A percentile compares a stretch with the other conserved stretches of the same genome.
These are phyloP conservation scores for Rhodotorula sp. DNA, from an alignment of 1,284 basidiomycete species.

Conservation along the genomic window DNA sequence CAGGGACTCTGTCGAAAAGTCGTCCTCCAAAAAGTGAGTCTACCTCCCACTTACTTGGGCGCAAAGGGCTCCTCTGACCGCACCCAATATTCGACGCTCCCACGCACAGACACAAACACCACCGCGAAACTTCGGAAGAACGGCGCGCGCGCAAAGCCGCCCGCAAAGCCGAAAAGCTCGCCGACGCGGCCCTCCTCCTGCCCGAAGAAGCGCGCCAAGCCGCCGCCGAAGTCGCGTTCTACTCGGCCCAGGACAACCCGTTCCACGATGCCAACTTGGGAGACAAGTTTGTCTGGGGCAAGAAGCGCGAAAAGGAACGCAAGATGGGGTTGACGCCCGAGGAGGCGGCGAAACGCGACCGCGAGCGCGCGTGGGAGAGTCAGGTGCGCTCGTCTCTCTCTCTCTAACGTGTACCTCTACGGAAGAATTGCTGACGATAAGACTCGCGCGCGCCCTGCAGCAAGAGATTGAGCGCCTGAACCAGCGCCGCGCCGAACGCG, in stretches of 20 bases:
- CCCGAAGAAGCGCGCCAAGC: constrained; percentile 55
- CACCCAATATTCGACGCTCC: not conserved
- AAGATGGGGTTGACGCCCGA: constrained; percentile 78
- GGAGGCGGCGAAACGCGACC: constrained; percentile 79
- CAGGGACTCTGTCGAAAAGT: constrained; percentile 17
- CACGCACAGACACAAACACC: not conserved
- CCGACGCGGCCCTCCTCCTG: constrained; percentile 25
- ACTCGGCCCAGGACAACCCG: constrained; percentile 92
- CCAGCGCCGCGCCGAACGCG: constrained; percentile 82
- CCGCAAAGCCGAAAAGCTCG: constrained; percentile 39
- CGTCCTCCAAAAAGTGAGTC: not conserved
- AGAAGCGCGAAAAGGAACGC: constrained; percentile 93
- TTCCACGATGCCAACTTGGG: constrained; percentile 95
- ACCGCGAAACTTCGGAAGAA: constrained; percentile 38
- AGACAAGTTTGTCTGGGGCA: constrained; percentile 96
- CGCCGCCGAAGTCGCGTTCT: constrained; percentile 63
- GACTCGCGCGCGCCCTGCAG: constrained; percentile 32
- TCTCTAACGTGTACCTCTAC: too few species aligned
- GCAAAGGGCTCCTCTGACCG: not conserved
- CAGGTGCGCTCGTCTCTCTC: constrained; percentile 52
- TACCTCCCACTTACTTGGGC: not conserved
- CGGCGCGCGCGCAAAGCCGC: constrained; percentile 36
- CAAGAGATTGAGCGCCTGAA: constrained; percentile 93
- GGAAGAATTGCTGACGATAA: too few species aligned
- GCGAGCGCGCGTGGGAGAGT: constrained; percentile 78